phyloP scores from a whole-genome alignment of 2,329 filamentous ascomycete genomes.

The Graphiopsis chlorocephala region DNA sequence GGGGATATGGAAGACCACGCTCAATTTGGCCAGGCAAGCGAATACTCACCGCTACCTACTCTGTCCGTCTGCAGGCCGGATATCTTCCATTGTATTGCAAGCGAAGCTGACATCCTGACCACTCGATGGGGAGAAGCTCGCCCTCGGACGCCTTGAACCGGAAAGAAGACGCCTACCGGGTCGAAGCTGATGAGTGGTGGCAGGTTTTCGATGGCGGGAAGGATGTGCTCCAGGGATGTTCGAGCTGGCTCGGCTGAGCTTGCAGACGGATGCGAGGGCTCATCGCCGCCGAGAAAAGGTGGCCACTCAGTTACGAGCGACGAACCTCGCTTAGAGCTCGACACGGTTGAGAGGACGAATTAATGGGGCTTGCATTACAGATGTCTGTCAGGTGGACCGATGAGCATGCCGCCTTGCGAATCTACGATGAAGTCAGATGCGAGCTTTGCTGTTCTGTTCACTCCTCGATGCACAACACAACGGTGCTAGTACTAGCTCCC shows the following conservation, averaged over 20 bases:
- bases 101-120: not conserved
- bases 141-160: not conserved
- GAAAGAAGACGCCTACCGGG: not conserved
- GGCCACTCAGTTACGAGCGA: not conserved
- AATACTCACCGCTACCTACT: not conserved
- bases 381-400: not conserved
- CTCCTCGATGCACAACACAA: not conserved
- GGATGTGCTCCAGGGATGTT: slow-evolving; percentile 14
- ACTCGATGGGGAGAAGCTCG: not conserved
- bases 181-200: slow-evolving; percentile 7
- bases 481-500: not conserved
- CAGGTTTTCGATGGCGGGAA: slow-evolving; percentile 1
- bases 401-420: not conserved
- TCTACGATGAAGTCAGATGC: not conserved
- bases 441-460: not conserved
- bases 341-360: not conserved
- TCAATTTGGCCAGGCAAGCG: not conserved
- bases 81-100: not conserved
- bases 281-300: slow-evolving; percentile 2
- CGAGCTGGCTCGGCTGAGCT: not conserved
- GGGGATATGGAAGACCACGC: not conserved
- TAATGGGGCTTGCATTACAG: not conserved
- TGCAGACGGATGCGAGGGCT: slow-evolving; percentile 6
- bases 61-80: not conserved
- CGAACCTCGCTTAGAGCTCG: not conserved